Base-by-base conservation (phyloP, 139 green algal species). In the Chlorella ohadii region DNA sequence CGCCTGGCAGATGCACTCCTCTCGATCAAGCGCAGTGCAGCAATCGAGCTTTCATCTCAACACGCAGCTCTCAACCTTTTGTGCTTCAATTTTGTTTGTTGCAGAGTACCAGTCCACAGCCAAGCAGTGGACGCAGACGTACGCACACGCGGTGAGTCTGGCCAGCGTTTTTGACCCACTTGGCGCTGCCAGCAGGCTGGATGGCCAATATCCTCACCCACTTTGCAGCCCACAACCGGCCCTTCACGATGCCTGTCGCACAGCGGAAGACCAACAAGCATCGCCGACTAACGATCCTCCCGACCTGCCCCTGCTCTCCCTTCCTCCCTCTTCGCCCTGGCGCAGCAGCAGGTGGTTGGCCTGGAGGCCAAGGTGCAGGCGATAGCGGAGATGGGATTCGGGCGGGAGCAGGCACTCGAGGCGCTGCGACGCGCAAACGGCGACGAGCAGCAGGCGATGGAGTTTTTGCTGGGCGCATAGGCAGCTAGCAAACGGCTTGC, bases 341-440 rank as follows among this genome's bases (percentile, higher is more conserved):
- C 31, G 74, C 68, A 89, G 81, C 57, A 85, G 56, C 83, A 90
- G 68, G 64, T 88, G 44, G 55, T 82, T 15, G 81, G 84, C 7
- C n/a, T 72, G 39, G 79, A 67, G 33, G 61, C 56, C n/a, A 84
- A 95, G 85, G 87, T 95, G 39, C 75, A 84, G 59, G 74, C 85
- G 34, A 89, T 98, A 16, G 85, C 92, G 44, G 95, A 97, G 57
- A 98, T 98, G 95, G 95, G 95, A 17, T 98, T 98, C 81, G 70
- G 70, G 2, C 55, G 85, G 19, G 89, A 85, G 12, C 79, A 86
- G 1, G 92, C 89, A 17, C 67, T 85, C 11, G 34, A 57, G 34
- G 95, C 95, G 23, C 81, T 98, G 74, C 41, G 85, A 56, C 74
- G 41, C 22, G 73, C 88, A 5, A 87, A 86, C 20, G 93, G 92